phyloP scores from a whole-genome alignment of 306 rosid species.

The Dalbergia cultrata region DNA sequence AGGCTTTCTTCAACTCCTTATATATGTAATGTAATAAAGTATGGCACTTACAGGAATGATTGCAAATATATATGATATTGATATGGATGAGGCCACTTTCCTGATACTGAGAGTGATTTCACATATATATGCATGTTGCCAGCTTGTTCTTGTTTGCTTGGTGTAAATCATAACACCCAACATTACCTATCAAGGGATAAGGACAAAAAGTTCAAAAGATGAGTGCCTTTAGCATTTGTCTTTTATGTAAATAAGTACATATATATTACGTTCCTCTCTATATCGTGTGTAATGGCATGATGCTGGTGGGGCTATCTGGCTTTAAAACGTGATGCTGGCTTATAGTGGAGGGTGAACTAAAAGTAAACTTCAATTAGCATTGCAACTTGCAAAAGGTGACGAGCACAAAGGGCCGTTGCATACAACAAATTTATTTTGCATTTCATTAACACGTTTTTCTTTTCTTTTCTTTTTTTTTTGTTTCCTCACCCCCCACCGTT shows the following conservation, averaged over 20 bases:
- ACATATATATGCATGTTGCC: constrained; percentile 26
- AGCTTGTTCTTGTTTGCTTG: background rate
- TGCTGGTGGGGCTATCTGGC: constrained; percentile 28
- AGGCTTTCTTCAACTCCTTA: constrained; percentile 15
- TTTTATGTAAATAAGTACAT: constrained; percentile 26
- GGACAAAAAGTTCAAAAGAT: constrained; percentile 44
- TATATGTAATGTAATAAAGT: background rate
- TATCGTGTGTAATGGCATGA: constrained; percentile 25
- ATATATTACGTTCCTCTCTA: background rate
- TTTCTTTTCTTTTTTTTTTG: background rate
- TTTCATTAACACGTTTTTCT: background rate
- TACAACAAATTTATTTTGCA: background rate
- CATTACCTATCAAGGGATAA: background rate
- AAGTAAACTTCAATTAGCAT: background rate
- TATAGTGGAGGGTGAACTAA: background rate
- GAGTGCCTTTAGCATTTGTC: constrained; percentile 35
- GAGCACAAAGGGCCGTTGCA: background rate
- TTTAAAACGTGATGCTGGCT: background rate
- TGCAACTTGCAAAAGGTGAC: constrained; percentile 23
- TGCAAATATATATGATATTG: background rate
- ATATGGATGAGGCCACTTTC: constrained; percentile 25
- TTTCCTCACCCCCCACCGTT: background rate
- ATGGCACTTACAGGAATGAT: background rate
- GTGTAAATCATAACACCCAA: constrained; percentile 5
- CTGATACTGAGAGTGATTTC: background rate